Evolutionary conservation across 192 early-diverging fungal genomes (phyloP).

Genomic region (Coemansia sp.): DNA sequence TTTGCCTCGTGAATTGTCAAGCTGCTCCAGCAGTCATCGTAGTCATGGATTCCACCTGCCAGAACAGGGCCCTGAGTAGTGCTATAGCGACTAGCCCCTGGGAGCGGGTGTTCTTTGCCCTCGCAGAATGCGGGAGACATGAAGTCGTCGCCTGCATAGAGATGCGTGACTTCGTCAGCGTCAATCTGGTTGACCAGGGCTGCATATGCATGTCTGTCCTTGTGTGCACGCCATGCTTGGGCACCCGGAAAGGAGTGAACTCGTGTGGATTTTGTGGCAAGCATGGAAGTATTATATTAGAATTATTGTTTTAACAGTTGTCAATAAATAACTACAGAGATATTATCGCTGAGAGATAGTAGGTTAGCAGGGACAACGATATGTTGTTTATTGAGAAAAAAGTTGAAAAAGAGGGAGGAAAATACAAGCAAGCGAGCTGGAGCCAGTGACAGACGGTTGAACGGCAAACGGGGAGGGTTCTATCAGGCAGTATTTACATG

Average conservation of each 20-base stretch:
- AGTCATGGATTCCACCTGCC: not conserved
- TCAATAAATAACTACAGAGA: too few relatives aligned
- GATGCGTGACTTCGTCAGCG: not conserved
- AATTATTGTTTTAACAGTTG: too few relatives aligned
- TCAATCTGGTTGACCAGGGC: not conserved
- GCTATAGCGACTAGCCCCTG: not conserved
- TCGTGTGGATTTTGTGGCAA: not conserved
- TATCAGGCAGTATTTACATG: too few relatives aligned
- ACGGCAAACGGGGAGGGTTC: too few relatives aligned
- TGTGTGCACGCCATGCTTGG: constrained; percentile 3
- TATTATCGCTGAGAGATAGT: too few relatives aligned
- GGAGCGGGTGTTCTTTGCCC: not conserved
- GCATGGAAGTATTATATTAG: too few relatives aligned
- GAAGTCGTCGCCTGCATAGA: constrained; percentile 4
- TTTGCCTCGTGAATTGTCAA: not conserved
- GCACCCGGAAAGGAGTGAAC: not conserved
- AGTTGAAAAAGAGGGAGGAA: too few relatives aligned
- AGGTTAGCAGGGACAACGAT: too few relatives aligned
- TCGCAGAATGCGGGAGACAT: not conserved
- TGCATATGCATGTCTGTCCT: not conserved
- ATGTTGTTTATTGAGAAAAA: too few relatives aligned
- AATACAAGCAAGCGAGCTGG: too few relatives aligned
- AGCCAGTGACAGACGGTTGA: too few relatives aligned
- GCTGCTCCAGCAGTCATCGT: not conserved
- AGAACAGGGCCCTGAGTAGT: not conserved